Conservation (phyloP, 140 eudicot genomes). For the Ambrosia hybrid region DNA sequence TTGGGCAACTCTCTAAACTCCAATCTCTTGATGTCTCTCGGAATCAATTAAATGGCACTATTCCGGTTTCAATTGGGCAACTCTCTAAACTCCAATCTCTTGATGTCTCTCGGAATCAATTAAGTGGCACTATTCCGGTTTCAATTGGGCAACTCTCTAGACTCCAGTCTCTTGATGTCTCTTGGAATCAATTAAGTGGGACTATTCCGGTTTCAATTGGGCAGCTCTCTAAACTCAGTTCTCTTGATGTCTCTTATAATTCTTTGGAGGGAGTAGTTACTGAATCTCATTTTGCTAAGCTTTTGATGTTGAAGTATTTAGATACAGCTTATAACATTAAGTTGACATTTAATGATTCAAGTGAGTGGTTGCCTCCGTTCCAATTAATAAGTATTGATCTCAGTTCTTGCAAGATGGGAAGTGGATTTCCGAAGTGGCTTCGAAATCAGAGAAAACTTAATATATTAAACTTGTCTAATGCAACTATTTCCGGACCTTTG, state of each 20-base stretch:
- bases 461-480: not conserved
- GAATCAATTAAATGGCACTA: too few relatives aligned
- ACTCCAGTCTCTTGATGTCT: not conserved
- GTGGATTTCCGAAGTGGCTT: constrained; percentile 28
- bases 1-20: not conserved
- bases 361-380: constrained; percentile 28
- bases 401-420: constrained; percentile 4
- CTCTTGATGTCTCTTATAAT: not conserved
- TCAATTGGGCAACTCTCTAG: too few relatives aligned
- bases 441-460: constrained; percentile 12
- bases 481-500: constrained; percentile 17
- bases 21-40: not conserved
- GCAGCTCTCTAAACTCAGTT: not conserved
- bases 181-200: not conserved
- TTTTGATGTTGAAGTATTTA: constrained; percentile 2
- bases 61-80: too few relatives aligned
- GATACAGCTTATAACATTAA: not conserved
- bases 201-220: not conserved
- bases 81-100: too few relatives aligned
- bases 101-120: too few relatives aligned
- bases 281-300: constrained; percentile 12
- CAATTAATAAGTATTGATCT: not conserved
- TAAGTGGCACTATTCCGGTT: too few relatives aligned
- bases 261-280: constrained; percentile 7
- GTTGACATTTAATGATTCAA: not conserved